Evolutionary conservation across 345 rosid genomes (phyloP), one percentile per base, ranked within the genome.

Genomic region (Pistacia vera): DNA sequence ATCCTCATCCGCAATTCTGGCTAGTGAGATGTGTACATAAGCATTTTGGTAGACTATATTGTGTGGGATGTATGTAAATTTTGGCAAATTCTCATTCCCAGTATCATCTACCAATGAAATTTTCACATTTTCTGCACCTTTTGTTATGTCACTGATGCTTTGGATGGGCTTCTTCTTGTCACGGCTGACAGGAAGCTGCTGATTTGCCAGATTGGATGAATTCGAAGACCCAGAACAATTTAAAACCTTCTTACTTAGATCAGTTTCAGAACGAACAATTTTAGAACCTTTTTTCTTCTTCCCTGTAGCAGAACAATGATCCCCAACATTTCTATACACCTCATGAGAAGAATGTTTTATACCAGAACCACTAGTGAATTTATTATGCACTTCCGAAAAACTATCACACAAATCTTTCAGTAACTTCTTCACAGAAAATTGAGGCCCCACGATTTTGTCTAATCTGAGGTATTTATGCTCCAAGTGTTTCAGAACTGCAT

Each of bases 1-100:
- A 71, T 90, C 91, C 59, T 87, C 91, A 55, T 94, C 96, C 2
- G 93, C 79, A 44, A 92, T 90, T 60, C 98, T 84, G 69, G 96
- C 93, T 64, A 91, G 74, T 38, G 96, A 91, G 57, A 92, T 59
- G 44, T 87, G 88, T 74, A 92, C 46, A 69, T 82, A 86, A 73
- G 97, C 97, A 69, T 74, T 79, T 76, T 92, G 96, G 82, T 86
- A 90, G 0, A 83, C 75, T n/a, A 85, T 81, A 74, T 85, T 91
- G 11, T 85, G 88, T 44, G 89, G 87, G 72, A 92, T 88, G 86
- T 94, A 94, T 41, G 78, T 88, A 71, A 94, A 94, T 70, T 77
- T 71, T 20, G 96, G 97, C 44, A 86, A 76, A 28, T 59, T 64
- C 74, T 84, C 90, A 3, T 35, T 77, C 22, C 93, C 86, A 74